phyloP scores from a whole-genome alignment of 345 rosid species.

The Ceriops decandra region DNA sequence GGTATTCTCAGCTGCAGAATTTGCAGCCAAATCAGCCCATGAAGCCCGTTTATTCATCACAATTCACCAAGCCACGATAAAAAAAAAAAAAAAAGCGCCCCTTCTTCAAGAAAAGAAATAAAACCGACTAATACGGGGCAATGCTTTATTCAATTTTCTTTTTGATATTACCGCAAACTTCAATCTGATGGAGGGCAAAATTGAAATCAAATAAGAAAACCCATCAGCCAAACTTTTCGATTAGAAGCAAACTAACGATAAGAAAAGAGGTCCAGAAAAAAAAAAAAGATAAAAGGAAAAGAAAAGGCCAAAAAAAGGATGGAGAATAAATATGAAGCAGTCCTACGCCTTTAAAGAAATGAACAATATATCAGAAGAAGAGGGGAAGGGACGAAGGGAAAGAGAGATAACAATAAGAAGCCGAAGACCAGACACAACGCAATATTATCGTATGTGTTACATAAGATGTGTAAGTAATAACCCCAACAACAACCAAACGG shows the following conservation, averaged over 20 bases:
- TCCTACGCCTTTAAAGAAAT: no score
- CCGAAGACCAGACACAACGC: neutral
- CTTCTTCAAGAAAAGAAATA: conserved; percentile 2
- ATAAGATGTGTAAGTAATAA: neutral
- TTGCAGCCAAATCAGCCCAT: conserved; percentile 98
- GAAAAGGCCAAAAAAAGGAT: no score
- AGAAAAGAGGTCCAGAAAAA: no score
- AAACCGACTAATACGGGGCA: conserved; percentile 7
- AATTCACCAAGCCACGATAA: conserved; percentile 13
- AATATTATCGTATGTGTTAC: neutral
- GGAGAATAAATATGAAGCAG: no score
- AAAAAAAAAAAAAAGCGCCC: conserved; percentile 1
- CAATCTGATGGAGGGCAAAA: neutral
- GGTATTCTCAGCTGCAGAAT: conserved; percentile 73
- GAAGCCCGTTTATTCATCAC: conserved; percentile 61
- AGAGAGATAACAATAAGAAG: neutral
- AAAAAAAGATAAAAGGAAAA: no score
- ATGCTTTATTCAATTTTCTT: no score
- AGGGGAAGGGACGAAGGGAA: no score
- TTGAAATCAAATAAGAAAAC: conserved; percentile 4
- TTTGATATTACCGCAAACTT: neutral
- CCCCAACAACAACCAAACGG: neutral
- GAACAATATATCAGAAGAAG: no score
- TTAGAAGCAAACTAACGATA: neutral
- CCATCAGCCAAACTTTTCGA: neutral